Percentiles rank a stretch among this genome's conserved stretches.
phyloP scores from a whole-genome alignment of 176 grass and related monocot species.

The Neostapfia colusana region DNA sequence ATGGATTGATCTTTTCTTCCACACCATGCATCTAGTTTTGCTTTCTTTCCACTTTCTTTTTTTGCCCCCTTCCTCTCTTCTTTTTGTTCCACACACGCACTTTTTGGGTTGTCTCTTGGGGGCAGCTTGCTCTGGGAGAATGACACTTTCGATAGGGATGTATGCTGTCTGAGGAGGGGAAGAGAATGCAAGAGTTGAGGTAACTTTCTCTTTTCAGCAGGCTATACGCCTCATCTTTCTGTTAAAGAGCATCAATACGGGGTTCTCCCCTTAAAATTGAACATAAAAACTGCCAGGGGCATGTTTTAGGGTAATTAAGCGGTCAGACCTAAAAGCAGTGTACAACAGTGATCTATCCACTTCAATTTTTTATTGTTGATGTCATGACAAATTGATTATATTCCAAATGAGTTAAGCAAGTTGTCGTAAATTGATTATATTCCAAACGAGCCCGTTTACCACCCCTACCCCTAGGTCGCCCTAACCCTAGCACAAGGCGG shows the following conservation, averaged over 20 bases:
- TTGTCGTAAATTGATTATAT: too few species aligned
- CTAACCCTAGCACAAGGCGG: too few species aligned
- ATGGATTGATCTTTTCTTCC: slow-evolving; percentile 58
- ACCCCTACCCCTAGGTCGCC: not conserved
- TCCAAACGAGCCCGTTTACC: too few species aligned
- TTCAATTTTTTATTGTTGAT: not conserved
- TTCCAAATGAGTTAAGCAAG: too few species aligned
- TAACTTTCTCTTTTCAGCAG: slow-evolving; percentile 48
- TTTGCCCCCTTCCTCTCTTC: slow-evolving; percentile 4
- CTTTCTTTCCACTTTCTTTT: slow-evolving; percentile 34
- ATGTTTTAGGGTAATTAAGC: not conserved
- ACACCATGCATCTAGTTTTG: slow-evolving; percentile 45
- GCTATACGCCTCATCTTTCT: slow-evolving; percentile 33
- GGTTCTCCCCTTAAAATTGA: not conserved
- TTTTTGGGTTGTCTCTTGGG: slow-evolving; percentile 39
- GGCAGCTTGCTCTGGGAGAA: slow-evolving; percentile 50
- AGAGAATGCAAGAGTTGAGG: slow-evolving; percentile 39
- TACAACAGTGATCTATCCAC: not conserved
- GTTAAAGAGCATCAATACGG: slow-evolving; percentile 14
- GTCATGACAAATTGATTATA: too few species aligned
- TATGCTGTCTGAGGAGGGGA: slow-evolving; percentile 33
- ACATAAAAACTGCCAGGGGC: not conserved
- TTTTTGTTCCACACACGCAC: slow-evolving; percentile 28
- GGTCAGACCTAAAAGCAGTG: not conserved
- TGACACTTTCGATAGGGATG: slow-evolving; percentile 55